Evolutionary conservation across 2,329 filamentous ascomycete species (phyloP).

Genomic region (Fusarium globosum): DNA sequence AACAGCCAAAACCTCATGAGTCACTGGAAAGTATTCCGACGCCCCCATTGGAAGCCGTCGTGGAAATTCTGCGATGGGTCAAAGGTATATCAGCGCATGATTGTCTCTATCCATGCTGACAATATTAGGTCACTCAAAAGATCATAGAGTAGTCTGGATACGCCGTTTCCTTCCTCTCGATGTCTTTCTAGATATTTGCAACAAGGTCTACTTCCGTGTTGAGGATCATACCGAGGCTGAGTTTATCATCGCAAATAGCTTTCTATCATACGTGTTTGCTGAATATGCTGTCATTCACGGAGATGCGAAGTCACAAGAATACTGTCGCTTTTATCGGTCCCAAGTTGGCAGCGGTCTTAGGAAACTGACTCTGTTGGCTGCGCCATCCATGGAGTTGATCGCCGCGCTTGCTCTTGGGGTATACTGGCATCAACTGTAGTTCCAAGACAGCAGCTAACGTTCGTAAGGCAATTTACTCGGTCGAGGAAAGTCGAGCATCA

Average conservation of each 20-base stretch:
- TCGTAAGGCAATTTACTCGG: constrained; percentile 45
- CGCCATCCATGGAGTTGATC: constrained; percentile 48
- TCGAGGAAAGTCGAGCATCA: constrained; percentile 49
- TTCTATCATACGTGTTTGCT: constrained; percentile 50
- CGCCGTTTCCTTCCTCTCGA: constrained; percentile 48
- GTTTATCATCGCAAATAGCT: constrained; percentile 51
- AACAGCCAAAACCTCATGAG: not conserved
- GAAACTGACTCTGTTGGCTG: constrained; percentile 47
- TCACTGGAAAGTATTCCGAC: constrained; percentile 21
- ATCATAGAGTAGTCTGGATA: constrained; percentile 47
- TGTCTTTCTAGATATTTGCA: constrained; percentile 47
- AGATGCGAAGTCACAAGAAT: constrained; percentile 34
- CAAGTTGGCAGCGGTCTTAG: constrained; percentile 45
- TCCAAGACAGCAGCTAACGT: accelerated
- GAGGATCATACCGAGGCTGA: constrained; percentile 48
- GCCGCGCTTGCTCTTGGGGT: constrained; percentile 51
- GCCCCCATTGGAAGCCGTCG: constrained; percentile 46
- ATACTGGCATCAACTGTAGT: not conserved
- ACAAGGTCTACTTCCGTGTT: constrained; percentile 51
- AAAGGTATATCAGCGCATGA: constrained; percentile 37
- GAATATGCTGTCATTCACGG: constrained; percentile 46
- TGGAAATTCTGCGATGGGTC: constrained; percentile 48
- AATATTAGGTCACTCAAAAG: constrained; percentile 38
- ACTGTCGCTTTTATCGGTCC: constrained; percentile 41
- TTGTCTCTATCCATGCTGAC: not conserved